phyloP scores from a whole-genome alignment of 2,329 filamentous ascomycete species.

The Cladosporium sp. region DNA sequence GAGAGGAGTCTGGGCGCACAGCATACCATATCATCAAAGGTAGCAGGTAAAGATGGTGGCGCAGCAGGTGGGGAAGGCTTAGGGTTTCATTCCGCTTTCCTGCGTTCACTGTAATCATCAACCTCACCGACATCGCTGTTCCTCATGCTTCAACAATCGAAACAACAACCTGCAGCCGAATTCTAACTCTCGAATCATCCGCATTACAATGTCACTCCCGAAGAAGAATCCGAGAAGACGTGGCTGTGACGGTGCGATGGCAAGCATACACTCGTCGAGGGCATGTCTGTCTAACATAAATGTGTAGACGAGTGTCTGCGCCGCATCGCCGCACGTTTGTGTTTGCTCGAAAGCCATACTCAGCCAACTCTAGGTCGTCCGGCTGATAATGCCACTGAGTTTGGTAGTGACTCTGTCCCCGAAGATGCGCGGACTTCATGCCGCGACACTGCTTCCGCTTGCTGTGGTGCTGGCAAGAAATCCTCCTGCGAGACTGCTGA shows the following conservation, averaged over 20 bases:
- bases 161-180: neutral
- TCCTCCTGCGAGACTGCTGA: neutral
- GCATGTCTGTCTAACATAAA: neutral
- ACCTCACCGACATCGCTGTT: neutral
- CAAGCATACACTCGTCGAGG: neutral
- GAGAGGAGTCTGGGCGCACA: neutral
- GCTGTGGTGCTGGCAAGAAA: neutral
- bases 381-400: neutral
- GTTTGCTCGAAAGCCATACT: neutral
- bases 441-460: neutral
- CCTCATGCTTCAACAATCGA: neutral
- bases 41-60: neutral
- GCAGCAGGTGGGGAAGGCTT: neutral
- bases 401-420: neutral
- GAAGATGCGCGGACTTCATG: neutral
- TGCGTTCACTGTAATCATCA: neutral
- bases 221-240: neutral
- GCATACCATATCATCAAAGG: neutral
- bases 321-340: conserved; percentile 15
- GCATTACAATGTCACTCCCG: neutral
- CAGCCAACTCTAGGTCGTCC: neutral
- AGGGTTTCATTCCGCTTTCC: neutral
- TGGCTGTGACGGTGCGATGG: neutral
- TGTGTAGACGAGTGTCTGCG: conserved; percentile 14
- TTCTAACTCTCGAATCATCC: neutral